Evolutionary conservation across 129 eudicot species (phyloP), one percentile per base, ranked within the genome.

Genomic region (Smallanthus sonchifolius): DNA sequence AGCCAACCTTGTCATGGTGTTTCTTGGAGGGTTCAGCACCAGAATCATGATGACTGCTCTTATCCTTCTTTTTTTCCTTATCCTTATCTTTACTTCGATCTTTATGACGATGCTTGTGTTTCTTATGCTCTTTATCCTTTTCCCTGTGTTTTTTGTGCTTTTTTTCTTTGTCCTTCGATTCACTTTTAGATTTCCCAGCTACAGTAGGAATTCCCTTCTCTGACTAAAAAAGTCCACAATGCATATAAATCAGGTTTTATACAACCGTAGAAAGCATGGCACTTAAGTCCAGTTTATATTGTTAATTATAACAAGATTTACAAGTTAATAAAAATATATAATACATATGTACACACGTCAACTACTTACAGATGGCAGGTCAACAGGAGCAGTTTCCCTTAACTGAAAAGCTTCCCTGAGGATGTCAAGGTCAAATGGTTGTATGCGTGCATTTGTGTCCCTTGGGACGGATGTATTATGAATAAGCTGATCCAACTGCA

Each of bases 31-130:
- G 10, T 9, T 69, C 74, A 9, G 47, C 63, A 49, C 74, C 74
- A 49, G 74, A 49, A 35, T 69, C 74, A 69, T 79, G 84, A 78
- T 87, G 93, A 72, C 91, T 76, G 75, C 84, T 78, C 70, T 82
- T 91, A 75, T 87, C 91, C 57, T 80, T 85, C 78, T 91, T 91
- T 77, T 83, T 91, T 63, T 91, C 95, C 84, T 91, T 88, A 72
- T 91, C 97, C 83, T 88, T 91, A 70, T 91, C 96, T 80, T 91
- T 91, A 77, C 89, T 84, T 71, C 86, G 86, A 77, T 91, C 97
- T 83, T 88, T 91, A 66, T 91, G 97, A 35, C 97, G 97, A 80
- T 86, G 96, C 72, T 88, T 88, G 74, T 86, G 97, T 86, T 91
- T 91, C 84, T 91, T 91, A 79, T 91, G 97, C 76, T 91, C 97